Evolutionary conservation across 106 monocot genomes (phyloP).

Genomic region (Dendrobium huoshanense): DNA sequence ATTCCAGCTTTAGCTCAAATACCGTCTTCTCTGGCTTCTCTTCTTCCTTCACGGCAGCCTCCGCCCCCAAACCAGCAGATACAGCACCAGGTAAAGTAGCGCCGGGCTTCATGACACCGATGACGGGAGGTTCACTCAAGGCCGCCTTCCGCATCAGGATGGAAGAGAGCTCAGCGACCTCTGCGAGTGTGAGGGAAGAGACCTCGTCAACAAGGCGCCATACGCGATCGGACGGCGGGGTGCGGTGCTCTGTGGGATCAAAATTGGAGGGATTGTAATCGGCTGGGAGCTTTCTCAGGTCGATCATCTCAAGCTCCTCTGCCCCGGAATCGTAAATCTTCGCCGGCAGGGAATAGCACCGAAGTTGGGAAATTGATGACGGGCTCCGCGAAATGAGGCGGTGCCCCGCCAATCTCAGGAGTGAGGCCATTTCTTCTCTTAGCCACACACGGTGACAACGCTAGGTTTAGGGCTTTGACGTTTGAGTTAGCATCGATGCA

Average conservation of each 20-base stretch:
- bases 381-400: conserved; percentile 3
- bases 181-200: conserved; percentile 61
- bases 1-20: conserved; percentile 85
- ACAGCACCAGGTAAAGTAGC: conserved; percentile 4
- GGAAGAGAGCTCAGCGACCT: conserved; percentile 60
- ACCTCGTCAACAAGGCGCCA: conserved; percentile 96
- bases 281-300: conserved; percentile 67
- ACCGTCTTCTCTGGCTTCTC: conserved; percentile 83
- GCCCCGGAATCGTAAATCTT: conserved; percentile 3
- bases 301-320: conserved; percentile 43
- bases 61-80: conserved; percentile 6
- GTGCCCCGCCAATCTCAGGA: conserved; percentile 21
- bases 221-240: conserved; percentile 70
- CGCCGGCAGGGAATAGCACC: conserved; percentile 9
- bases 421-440: conserved; percentile 16
- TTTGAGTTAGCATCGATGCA: no score
- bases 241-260: conserved; percentile 56
- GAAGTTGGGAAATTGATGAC: neutral
- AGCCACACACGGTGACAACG: neutral
- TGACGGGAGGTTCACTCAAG: conserved; percentile 51
- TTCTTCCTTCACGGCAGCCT: conserved; percentile 27
- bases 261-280: conserved; percentile 79
- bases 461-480: neutral
- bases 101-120: conserved; percentile 38
- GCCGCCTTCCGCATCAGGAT: conserved; percentile 43